Evolutionary conservation across 805 yeast genomes (phyloP).

Genomic region (Candida maris): DNA sequence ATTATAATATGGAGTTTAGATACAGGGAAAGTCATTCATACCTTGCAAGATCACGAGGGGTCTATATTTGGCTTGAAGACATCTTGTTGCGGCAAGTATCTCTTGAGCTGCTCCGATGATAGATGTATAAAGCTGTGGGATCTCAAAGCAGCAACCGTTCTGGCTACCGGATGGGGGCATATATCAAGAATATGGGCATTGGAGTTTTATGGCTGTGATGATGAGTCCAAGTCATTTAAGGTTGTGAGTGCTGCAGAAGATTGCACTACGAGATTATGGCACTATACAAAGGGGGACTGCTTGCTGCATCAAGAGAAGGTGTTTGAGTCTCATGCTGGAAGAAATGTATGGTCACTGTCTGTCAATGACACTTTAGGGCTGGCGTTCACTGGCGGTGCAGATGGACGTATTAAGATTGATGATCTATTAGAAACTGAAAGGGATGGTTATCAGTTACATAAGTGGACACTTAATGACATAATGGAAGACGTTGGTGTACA

Average conservation of each 20-base stretch:
- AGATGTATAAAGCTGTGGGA: slow-evolving; percentile 81
- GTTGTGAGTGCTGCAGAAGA: slow-evolving; percentile 81
- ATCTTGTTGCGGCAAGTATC: slow-evolving; percentile 48
- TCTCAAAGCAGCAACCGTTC: slow-evolving; percentile 48
- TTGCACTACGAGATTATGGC: slow-evolving; percentile 80
- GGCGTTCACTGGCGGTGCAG: slow-evolving; percentile 90
- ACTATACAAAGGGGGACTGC: slow-evolving; percentile 29
- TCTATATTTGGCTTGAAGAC: slow-evolving; percentile 80
- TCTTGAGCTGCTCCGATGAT: slow-evolving; percentile 90
- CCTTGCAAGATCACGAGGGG: slow-evolving; percentile 79
- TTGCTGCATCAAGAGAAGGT: slow-evolving; percentile 42
- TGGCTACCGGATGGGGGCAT: slow-evolving; percentile 95
- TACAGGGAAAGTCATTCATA: slow-evolving; percentile 41
- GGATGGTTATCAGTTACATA: slow-evolving; percentile 25
- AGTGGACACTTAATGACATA: slow-evolving; percentile 36
- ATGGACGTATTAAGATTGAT: slow-evolving; percentile 71
- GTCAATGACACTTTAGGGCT: slow-evolving; percentile 41
- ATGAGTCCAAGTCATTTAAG: slow-evolving; percentile 20
- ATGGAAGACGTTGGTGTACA: slow-evolving; percentile 20
- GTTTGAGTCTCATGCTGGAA: slow-evolving; percentile 73
- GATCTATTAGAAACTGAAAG: slow-evolving; percentile 40
- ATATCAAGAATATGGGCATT: slow-evolving; percentile 90
- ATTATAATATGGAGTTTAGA: slow-evolving; percentile 71
- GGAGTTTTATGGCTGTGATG: slow-evolving; percentile 44
- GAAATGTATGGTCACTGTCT: slow-evolving; percentile 83